Evolutionary conservation across 75 land plant genomes (phyloP).

Genomic region (Isoetes taiwanensis): DNA sequence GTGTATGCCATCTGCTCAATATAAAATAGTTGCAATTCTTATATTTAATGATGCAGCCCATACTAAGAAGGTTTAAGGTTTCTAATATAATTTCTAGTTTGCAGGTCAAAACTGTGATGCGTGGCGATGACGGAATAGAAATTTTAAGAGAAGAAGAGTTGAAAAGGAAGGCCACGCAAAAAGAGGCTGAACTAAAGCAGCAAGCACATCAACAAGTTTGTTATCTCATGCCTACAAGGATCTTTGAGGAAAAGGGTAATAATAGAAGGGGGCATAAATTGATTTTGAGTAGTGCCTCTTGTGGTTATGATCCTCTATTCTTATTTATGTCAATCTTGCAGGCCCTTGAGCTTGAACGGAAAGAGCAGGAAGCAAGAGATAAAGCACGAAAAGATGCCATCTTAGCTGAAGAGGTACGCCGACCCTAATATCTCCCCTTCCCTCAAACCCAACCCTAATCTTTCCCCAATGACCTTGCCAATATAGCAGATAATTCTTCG

Average conservation of each 20-base stretch:
- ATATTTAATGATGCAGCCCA: background rate
- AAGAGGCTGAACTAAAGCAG: background rate
- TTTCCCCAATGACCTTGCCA: too few relatives aligned
- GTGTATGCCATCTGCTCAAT: background rate
- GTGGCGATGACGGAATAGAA: background rate
- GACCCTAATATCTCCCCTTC: too few relatives aligned
- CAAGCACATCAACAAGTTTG: background rate
- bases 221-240: background rate
- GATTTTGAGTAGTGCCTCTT: background rate
- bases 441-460: too few relatives aligned
- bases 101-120: constrained; percentile 8
- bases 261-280: too few relatives aligned
- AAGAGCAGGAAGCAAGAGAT: constrained; percentile 12
- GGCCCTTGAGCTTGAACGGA: background rate
- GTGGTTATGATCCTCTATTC: background rate
- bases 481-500: too few relatives aligned
- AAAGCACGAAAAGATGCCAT: constrained; percentile 16
- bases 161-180: constrained; percentile 5
- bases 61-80: too few relatives aligned
- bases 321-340: background rate
- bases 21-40: background rate
- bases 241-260: background rate
- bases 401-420: constrained; percentile 17
- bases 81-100: too few relatives aligned
- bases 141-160: constrained; percentile 3